phyloP scores from a whole-genome alignment of 768 basidiomycete genomes.

The Termitomyces titanicus region DNA sequence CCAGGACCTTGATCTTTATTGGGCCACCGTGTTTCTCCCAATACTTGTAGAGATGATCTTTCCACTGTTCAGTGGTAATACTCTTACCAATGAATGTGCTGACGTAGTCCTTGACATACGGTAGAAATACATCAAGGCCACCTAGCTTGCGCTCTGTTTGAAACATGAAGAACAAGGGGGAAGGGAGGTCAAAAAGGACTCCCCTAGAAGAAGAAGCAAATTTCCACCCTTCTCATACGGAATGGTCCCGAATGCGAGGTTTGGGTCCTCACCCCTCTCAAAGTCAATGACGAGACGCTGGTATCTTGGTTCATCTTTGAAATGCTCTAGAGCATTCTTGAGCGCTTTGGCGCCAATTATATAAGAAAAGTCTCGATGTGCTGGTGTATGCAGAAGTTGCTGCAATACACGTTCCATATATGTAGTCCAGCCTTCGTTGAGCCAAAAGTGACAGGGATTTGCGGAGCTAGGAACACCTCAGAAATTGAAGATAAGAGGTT shows the following conservation, averaged over 20 bases:
- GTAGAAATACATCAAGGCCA: slow-evolving; percentile 79
- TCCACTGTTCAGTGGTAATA: slow-evolving; percentile 83
- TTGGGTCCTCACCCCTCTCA: slow-evolving; percentile 68
- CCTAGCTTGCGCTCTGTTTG: slow-evolving; percentile 64
- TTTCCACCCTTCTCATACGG: slow-evolving; percentile 92
- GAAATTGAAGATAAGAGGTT: background rate
- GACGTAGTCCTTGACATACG: slow-evolving; percentile 81
- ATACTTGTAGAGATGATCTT: slow-evolving; percentile 69
- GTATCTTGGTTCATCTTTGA: slow-evolving; percentile 61
- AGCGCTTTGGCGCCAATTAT: slow-evolving; percentile 72
- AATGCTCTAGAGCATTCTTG: slow-evolving; percentile 62
- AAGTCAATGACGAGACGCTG: slow-evolving; percentile 78
- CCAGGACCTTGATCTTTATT: slow-evolving; percentile 61
- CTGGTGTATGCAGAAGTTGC: slow-evolving; percentile 66
- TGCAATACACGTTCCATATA: slow-evolving; percentile 85
- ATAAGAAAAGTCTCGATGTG: slow-evolving; percentile 76
- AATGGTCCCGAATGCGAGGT: slow-evolving; percentile 69
- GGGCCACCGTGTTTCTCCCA: slow-evolving; percentile 54
- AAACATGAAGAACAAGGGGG: background rate
- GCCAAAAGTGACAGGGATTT: slow-evolving; percentile 77
- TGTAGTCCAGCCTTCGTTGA: slow-evolving; percentile 92
- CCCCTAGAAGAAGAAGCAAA: slow-evolving; percentile 82
- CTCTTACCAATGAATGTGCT: slow-evolving; percentile 75
- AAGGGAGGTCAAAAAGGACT: slow-evolving; percentile 12
- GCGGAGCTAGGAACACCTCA: slow-evolving; percentile 44